Base-by-base conservation (phyloP, 2,329 filamentous ascomycete species). In the Drechslerella coelobrocha region DNA sequence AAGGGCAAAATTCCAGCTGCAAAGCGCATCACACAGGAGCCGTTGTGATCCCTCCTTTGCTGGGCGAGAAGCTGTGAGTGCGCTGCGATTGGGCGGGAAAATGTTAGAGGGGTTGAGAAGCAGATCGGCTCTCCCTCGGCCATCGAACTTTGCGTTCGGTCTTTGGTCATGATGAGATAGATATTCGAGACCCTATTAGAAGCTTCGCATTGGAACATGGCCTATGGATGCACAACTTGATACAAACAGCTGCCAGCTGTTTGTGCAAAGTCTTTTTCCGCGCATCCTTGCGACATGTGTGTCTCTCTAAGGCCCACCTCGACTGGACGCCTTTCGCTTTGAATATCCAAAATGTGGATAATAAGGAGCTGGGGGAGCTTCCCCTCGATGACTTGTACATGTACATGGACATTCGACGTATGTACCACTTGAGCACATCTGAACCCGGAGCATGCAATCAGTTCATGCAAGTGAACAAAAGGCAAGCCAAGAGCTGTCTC, bases 261-360 rank as follows among this genome's bases (percentile, higher is more conserved):
- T 62, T 62, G 39, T 61, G 55, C 57, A 59, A 61, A 61, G 45
- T 31, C 54, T 37, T 61, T 48, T 48, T 69, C 59, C 63, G 56
- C 50, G 54, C 66, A 71, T 52, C 50, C 52, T 71, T 63, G 52
- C 53, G 66, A 54, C 54, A 62, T 59, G 57, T 71, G 41, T 71
- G 50, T 39, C 39, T 57, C 52, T 60, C 31, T 37, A 29, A 26
- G 66, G 60, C 66, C 66, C 66, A 71, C 66, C 41, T 69, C 47
- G 57, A 69, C 51, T 43, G 47, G 59, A 29, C 62, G 52, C 59
- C 47, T 63, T 63, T 71, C 66, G 66, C 66, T 71, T 71, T 71
- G 66, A 71, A 71, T 71, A 63, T 71, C 66, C 66, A 71, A 63
- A 71, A 51, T 71, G 66, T 71, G 66, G 66, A 63, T 71, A 71